Evolutionary conservation across 73 alveolate species (phyloP), one percentile per base, ranked within the genome.

Genomic region (Paramecium primaurelia): DNA sequence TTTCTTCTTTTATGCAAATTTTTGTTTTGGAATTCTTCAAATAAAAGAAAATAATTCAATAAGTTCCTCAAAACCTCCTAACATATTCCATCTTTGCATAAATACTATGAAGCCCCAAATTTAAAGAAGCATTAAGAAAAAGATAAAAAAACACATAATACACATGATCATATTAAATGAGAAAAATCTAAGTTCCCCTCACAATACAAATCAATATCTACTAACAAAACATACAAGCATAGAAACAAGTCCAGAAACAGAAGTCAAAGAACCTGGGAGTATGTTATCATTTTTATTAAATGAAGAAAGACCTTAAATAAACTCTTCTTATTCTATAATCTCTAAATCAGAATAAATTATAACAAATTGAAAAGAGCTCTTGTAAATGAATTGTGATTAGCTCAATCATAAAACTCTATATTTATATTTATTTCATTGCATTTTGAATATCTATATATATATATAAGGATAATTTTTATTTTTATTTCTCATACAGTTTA

Each of bases 231-330:
- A 73, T 7, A 8, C 40, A 8, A 37, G 38, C 22, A 2, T 12
- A 14, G 87, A 73, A 73, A 37, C 64, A 37, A 73, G 60, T 18
- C 87, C 87, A 73, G 64, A 73, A 73, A 37, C 87, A 34, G 59
- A 37, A 73, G 87, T 36, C 16, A 37, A 73, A 73, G 60, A 73
- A 73, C 87, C 87, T 34, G 87, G 87, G 34, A 73, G 87, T 73
- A 37, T 73, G 59, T 38, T 73, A 73, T 34, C 40, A 34, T 40
- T 73, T 7, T 73, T 73, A 40, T 44, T 73, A 73, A 37, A 34
- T n/a, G 87, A 73, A 73, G 87, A 73, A 73, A 64, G 84, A 64
- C 84, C 51, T 3, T 28, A 64, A 64, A 10, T 64, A 64, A 8
- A 22, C 14, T 64, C 84, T 32, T 64, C 84, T 32, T 64, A 34